Conservation (phyloP, 2,329 filamentous ascomycete species). For the Alternaria arborescens region DNA sequence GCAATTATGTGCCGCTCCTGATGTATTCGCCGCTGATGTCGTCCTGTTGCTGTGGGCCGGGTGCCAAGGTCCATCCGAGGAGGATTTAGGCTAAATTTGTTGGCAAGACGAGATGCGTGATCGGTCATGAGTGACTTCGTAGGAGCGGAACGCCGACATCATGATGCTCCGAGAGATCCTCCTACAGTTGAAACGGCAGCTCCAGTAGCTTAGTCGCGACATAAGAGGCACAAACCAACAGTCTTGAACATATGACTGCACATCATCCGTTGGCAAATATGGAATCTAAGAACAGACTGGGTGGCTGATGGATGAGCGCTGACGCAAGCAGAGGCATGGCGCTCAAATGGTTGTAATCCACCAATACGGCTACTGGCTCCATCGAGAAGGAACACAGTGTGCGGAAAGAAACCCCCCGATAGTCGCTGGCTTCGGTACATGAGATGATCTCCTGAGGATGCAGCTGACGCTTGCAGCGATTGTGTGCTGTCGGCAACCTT, state of each 20-base stretch:
- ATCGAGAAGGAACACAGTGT: background rate
- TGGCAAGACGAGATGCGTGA: background rate
- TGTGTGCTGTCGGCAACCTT: background rate
- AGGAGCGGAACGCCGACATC: background rate
- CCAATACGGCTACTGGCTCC: background rate
- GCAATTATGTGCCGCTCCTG: conserved; percentile 7
- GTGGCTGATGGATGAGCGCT: background rate
- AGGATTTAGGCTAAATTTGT: conserved; percentile 25
- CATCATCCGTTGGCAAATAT: background rate
- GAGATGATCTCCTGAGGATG: background rate
- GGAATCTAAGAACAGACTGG: background rate
- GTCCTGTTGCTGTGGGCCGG: background rate
- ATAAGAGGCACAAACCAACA: background rate
- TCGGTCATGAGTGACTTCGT: background rate
- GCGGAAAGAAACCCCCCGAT: background rate
- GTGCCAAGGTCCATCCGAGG: conserved; percentile 16
- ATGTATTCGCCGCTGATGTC: conserved; percentile 11
- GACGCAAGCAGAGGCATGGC: background rate
- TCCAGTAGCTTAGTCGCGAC: background rate
- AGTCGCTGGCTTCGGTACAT: background rate
- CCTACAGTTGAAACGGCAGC: background rate
- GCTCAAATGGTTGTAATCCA: background rate
- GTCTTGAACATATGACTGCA: background rate
- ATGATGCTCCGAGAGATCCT: conserved; percentile 7
- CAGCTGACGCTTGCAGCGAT: background rate